Base-by-base conservation (phyloP, 331 rosid genomes). In the Prunus yedoensis region DNA sequence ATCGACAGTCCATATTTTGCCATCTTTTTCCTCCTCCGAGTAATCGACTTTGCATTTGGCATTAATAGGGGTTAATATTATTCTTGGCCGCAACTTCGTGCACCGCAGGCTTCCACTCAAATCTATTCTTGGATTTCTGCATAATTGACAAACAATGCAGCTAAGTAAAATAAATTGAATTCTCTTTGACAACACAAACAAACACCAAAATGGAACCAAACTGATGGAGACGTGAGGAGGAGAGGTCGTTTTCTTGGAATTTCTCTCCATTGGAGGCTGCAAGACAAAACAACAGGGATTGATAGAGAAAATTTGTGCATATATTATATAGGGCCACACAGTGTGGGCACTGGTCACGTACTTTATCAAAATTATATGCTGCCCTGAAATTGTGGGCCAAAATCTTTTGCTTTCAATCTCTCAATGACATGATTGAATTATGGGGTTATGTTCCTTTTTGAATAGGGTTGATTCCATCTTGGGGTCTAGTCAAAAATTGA, bases 181-280 rank as follows among this genome's bases (percentile, higher is more conserved):
- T n/a, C 61, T 62, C 11, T 8, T 63, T 64, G 65, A 75, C 43
- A 75, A 75, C 41, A 16, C 63, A 65, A 47, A 9, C 52, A 14
- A 18, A 57, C 41, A 57, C 78, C 32, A 73, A 66, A 58, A 57
- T 54, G 38, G 70, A 79, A 73, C 74, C 78, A 73, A 79, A 79
- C 49, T 74, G 79, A 79, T 73, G 17, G 60, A 67, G 78, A 79
- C 78, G 49, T 13, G 25, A 21, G 21, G 18, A 25, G 41, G 61
- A 47, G 51, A 1, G 51, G 51, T 72, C 63, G 28, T 52, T 54
- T 56, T 57, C 70, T 73, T 49, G 74, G 70, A 79, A 79, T 73
- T 79, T 73, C 65, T 78, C 64, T 79, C 60, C 49, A 61, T 66
- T 66, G 77, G 82, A 78, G 77, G 77, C 64, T 62, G 77, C 77